Evolutionary conservation across 1,284 basidiomycete genomes (phyloP), one percentile per base, ranked within the genome.

Genomic region (Schizophyllum amplum): DNA sequence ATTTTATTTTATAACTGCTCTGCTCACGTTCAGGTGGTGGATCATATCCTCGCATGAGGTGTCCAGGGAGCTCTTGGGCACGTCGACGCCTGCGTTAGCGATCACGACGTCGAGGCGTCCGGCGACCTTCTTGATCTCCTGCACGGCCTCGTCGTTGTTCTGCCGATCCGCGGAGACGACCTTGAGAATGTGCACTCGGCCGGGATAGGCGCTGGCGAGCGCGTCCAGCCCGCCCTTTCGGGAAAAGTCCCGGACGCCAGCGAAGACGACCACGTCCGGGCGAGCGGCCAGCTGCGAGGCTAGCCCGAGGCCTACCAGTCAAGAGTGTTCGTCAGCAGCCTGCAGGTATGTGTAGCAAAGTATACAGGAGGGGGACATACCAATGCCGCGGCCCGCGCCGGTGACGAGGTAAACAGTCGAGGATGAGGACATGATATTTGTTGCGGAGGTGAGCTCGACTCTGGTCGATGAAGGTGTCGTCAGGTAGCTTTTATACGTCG

Each of bases 341-440:
- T 3, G 17, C 11, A 9, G 7, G 13, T 42, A 17, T 9, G n/a
- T n/a, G n/a, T n/a, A n/a, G n/a, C n/a, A n/a, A n/a, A n/a, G n/a
- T n/a, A n/a, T n/a, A n/a, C n/a, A n/a, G n/a, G n/a, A n/a, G n/a
- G n/a, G n/a, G n/a, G n/a, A 42, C 33, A 17, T 42, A 42, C 33
- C 33, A 24, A 56, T 56, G 13, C 55, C 55, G 6, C 55, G 55
- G 49, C 52, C 52, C 1, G 51, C 33, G n/a, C 55, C 55, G 2
- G 55, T 47, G 6, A 74, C 57, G 4, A 42, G 17, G 33, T 42
- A 42, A 17, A 42, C 33, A 9, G 33, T 42, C 3, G 7, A 17
- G 27, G 27, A 33, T 13, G 27, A 5, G 6, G 5, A 13, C 27
- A 33, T 33, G 5, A 13, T 5, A 33, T 33, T 13, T 33, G 27